Percentiles rank a stretch among this genome's conserved stretches.
These are phyloP conservation scores for Emiliania huxleyi DNA, from an alignment of 78 protist species.

Conservation along the genomic window DNA sequence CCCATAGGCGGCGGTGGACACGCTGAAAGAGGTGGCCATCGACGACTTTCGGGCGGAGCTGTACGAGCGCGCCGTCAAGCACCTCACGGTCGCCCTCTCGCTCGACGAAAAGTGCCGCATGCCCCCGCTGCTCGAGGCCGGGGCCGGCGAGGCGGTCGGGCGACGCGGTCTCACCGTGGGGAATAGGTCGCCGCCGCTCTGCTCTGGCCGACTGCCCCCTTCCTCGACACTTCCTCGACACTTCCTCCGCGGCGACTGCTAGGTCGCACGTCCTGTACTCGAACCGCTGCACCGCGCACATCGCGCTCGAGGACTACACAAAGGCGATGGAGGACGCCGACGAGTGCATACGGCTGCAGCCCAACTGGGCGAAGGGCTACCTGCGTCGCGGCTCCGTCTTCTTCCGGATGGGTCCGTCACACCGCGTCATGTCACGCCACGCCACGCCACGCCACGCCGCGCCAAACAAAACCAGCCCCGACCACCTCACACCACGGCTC, in stretches of 20 bases:
- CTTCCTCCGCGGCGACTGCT: too few relatives aligned
- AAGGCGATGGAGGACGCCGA: constrained; percentile 6
- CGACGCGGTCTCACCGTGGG: too few relatives aligned
- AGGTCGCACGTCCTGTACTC: not conserved
- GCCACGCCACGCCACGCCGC: too few relatives aligned
- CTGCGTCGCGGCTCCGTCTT: not conserved
- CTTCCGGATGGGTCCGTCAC: constrained; percentile 1
- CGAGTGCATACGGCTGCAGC: constrained; percentile 10
- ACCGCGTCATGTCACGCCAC: too few relatives aligned
- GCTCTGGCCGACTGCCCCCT: too few relatives aligned
- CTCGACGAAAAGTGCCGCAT: not conserved
- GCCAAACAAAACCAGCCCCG: too few relatives aligned
- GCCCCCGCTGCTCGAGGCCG: too few relatives aligned
- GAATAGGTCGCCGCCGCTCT: too few relatives aligned
- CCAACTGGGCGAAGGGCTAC: not conserved
- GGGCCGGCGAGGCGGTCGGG: too few relatives aligned
- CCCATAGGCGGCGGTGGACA: too few relatives aligned
- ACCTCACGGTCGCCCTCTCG: not conserved
- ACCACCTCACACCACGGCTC: too few relatives aligned
- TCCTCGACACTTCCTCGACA: too few relatives aligned
- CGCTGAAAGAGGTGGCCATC: not conserved
- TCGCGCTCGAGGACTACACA: not conserved
- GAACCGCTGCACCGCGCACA: not conserved
- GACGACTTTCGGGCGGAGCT: not conserved
- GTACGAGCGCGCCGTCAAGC: constrained; percentile 18